phyloP scores from a whole-genome alignment of 106 monocot species.

The Platanthera zijinensis region DNA sequence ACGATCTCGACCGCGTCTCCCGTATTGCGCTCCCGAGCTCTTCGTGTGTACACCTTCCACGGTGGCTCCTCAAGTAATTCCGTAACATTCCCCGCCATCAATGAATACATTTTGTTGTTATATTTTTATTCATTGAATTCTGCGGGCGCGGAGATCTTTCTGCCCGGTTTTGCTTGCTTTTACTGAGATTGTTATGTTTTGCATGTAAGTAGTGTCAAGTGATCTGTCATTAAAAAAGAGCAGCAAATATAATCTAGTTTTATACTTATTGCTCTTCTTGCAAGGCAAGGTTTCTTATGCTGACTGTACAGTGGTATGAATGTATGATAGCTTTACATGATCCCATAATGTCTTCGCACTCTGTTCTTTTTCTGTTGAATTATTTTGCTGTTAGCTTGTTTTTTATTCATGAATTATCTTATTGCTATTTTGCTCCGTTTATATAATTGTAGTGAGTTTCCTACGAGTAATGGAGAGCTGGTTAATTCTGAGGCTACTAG shows the following conservation, averaged over 20 bases:
- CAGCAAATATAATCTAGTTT: neutral
- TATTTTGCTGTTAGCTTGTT: neutral
- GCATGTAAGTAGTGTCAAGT: neutral
- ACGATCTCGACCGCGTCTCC: too few species aligned
- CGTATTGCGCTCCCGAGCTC: too few species aligned
- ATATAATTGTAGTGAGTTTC: conserved; percentile 25
- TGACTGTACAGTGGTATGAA: neutral
- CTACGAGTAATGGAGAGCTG: conserved; percentile 21
- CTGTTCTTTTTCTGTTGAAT: neutral
- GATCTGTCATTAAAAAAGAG: neutral
- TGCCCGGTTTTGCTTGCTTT: neutral
- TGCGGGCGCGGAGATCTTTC: neutral
- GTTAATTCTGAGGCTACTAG: conserved; percentile 19
- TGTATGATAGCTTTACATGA: neutral
- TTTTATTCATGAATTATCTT: neutral
- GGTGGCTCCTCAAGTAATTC: too few species aligned
- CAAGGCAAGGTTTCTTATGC: neutral
- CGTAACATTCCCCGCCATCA: too few species aligned
- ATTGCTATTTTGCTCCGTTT: neutral
- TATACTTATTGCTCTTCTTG: neutral
- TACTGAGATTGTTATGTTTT: neutral
- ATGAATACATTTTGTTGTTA: too few species aligned
- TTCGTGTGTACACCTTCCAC: too few species aligned
- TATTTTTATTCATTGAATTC: too few species aligned
- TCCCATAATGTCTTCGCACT: too few species aligned